Evolutionary conservation across 305 asterid species (phyloP).

Genomic region (Fraxinus sp.): DNA sequence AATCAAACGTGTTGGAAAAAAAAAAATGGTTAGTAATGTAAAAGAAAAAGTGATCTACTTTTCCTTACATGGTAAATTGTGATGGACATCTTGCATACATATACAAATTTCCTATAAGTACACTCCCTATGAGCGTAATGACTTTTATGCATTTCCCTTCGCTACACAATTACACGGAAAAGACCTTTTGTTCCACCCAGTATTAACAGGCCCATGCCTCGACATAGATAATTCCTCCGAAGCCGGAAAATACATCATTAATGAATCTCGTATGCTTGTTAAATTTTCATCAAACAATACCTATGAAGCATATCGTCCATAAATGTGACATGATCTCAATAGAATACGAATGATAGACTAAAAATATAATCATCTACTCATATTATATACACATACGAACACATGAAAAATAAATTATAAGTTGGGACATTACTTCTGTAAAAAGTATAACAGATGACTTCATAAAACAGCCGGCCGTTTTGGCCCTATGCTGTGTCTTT

Average conservation of each 20-base stretch:
- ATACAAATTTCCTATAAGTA: too few species aligned
- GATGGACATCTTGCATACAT: not conserved
- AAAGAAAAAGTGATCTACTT: not conserved
- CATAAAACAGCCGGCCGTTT: slow-evolving; percentile 37
- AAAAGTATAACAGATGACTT: not conserved
- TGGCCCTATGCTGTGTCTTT: slow-evolving; percentile 36
- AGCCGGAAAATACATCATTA: too few species aligned
- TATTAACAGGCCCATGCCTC: too few species aligned
- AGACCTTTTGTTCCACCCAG: too few species aligned
- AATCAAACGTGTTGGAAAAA: not conserved
- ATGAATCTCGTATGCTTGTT: too few species aligned
- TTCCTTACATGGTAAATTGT: too few species aligned
- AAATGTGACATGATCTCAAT: not conserved
- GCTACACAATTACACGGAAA: too few species aligned
- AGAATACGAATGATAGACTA: not conserved
- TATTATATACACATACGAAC: not conserved
- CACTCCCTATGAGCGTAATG: too few species aligned
- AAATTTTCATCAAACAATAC: too few species aligned
- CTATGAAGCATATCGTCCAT: not conserved
- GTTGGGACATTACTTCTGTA: not conserved
- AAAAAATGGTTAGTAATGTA: not conserved
- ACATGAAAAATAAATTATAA: not conserved
- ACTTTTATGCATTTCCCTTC: too few species aligned
- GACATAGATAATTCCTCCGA: too few species aligned
- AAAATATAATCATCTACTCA: not conserved